Evolutionary conservation across 2,329 filamentous ascomycete genomes (phyloP).

Genomic region (Aspergillus flavus): DNA sequence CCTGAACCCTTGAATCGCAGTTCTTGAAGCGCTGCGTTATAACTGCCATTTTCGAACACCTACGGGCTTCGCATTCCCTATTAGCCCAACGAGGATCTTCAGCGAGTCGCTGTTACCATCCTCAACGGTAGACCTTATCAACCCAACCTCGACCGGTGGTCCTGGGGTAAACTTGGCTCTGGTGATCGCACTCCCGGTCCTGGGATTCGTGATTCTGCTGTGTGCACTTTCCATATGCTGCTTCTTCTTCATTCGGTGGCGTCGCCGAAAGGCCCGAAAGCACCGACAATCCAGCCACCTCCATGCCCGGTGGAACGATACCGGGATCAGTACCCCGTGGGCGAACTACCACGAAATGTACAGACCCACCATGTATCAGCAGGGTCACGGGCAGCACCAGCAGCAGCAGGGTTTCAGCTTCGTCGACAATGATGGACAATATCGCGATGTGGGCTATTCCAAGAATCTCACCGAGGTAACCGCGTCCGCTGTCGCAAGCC

Average conservation of each 20-base stretch:
- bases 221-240: constrained; percentile 37
- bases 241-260: constrained; percentile 46
- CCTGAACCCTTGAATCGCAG: constrained; percentile 26
- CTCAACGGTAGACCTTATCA: constrained; percentile 27
- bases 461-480: constrained; percentile 13
- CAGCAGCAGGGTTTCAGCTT: constrained; percentile 25
- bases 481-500: constrained; percentile 7
- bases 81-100: constrained; percentile 46
- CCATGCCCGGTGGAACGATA: constrained; percentile 40
- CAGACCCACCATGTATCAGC: constrained; percentile 14
- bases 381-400: constrained; percentile 9
- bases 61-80: constrained; percentile 40
- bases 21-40: constrained; percentile 50
- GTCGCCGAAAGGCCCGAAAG: constrained; percentile 39
- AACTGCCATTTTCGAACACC: constrained; percentile 46
- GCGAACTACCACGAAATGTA: constrained; percentile 24
- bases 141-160: constrained; percentile 12
- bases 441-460: constrained; percentile 23
- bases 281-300: constrained; percentile 31
- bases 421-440: constrained; percentile 29
- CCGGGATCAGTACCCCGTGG: constrained; percentile 36
- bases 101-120: constrained; percentile 41
- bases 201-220: constrained; percentile 45
- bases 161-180: constrained; percentile 35
- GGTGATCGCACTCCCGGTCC: constrained; percentile 47